These are phyloP conservation scores for Plasmodium berghei DNA, from an alignment of 169 alveolate species.

Conservation along the genomic window DNA sequence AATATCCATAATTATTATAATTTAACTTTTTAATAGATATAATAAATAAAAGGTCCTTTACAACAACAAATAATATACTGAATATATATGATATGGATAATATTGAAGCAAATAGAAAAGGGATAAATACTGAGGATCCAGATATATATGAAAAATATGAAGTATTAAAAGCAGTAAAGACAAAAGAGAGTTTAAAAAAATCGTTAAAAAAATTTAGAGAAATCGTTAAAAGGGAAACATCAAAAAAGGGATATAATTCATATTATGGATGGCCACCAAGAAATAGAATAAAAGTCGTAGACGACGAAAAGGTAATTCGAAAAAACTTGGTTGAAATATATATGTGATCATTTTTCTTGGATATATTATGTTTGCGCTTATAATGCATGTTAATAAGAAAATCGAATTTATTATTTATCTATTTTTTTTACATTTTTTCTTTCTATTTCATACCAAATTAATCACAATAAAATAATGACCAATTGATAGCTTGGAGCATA, in stretches of 20 bases:
- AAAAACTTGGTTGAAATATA: neutral
- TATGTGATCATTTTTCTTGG: too few species aligned
- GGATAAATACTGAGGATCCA: neutral
- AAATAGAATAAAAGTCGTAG: conserved; percentile 62
- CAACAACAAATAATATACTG: conserved; percentile 10
- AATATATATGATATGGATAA: neutral
- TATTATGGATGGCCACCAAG: conserved; percentile 76
- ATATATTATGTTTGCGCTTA: too few species aligned
- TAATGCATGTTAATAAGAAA: too few species aligned
- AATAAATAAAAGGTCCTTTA: conserved; percentile 7
- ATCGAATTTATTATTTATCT: too few species aligned
- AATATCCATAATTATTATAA: neutral
- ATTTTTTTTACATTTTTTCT: neutral
- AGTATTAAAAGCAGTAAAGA: conserved; percentile 39
- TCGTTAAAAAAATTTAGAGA: conserved; percentile 73
- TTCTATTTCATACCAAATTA: neutral
- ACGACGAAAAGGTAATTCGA: conserved; percentile 65
- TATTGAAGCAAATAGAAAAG: neutral
- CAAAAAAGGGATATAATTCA: conserved; percentile 63
- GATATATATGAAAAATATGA: conserved; percentile 57
- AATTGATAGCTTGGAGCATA: conserved; percentile 36
- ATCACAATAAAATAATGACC: neutral
- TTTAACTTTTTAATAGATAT: neutral
- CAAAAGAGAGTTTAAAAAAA: conserved; percentile 32
- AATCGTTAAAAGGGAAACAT: conserved; percentile 71